Evolutionary conservation across 805 yeast genomes (phyloP).

Genomic region (Metschnikowia picachoensis): DNA sequence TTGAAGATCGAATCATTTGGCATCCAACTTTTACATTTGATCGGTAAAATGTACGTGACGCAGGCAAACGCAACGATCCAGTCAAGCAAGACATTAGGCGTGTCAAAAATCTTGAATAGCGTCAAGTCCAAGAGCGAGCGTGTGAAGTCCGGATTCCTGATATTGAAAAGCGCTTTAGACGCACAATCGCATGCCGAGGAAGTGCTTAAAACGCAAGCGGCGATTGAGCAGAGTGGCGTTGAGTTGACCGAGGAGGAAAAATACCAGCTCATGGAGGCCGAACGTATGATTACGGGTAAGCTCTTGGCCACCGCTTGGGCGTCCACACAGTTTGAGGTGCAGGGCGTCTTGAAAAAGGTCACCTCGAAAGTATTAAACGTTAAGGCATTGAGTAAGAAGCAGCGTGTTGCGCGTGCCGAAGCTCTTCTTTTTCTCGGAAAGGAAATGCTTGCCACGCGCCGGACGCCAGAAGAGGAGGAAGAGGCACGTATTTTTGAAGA

Average conservation of each 20-base stretch:
- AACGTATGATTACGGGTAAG: slow-evolving; percentile 80
- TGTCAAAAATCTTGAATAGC: slow-evolving; percentile 76
- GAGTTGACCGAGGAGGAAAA: slow-evolving; percentile 33
- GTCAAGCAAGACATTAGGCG: slow-evolving; percentile 79
- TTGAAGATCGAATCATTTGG: slow-evolving; percentile 96
- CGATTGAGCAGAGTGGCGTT: slow-evolving; percentile 29
- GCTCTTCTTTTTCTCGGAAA: slow-evolving; percentile 73
- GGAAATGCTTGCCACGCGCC: slow-evolving; percentile 58
- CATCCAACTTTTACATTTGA: slow-evolving; percentile 74
- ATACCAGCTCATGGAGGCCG: slow-evolving; percentile 59
- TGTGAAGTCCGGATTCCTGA: slow-evolving; percentile 78
- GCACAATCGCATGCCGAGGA: slow-evolving; percentile 73
- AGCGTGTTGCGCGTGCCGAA: slow-evolving; percentile 71
- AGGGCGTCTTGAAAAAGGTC: slow-evolving; percentile 79
- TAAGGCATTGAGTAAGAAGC: slow-evolving; percentile 52
- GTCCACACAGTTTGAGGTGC: slow-evolving; percentile 82
- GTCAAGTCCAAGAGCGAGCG: slow-evolving; percentile 81
- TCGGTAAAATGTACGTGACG: slow-evolving; percentile 72
- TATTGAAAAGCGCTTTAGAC: slow-evolving; percentile 80
- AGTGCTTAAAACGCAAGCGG: slow-evolving; percentile 67
- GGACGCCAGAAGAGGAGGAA: slow-evolving; percentile 86
- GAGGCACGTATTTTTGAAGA: slow-evolving; percentile 91
- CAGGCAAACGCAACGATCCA: slow-evolving; percentile 72
- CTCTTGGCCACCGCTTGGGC: slow-evolving; percentile 94
- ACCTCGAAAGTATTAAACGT: slow-evolving; percentile 51